A percentile compares a stretch with the other conserved stretches of the same genome.
Evolutionary conservation across 2,329 filamentous ascomycete genomes (phyloP).

Genomic region (Xylaria multiplex): DNA sequence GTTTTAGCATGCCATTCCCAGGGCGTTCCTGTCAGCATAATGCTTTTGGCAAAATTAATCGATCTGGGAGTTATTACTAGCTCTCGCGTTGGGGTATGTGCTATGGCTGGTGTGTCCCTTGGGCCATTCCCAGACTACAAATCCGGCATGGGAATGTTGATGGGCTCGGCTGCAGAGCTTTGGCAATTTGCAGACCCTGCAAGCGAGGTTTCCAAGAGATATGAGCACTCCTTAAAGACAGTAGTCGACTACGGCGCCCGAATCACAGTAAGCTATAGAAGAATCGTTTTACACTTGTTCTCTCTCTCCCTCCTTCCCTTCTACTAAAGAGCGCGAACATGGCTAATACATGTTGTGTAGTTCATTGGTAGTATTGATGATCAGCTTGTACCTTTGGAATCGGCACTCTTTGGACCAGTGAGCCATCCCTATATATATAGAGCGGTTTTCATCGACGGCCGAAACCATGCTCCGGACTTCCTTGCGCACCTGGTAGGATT

Average conservation of each 20-base stretch:
- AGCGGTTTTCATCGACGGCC: conserved; percentile 94
- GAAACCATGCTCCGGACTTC: conserved; percentile 92
- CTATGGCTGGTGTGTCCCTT: conserved; percentile 89
- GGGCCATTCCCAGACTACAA: conserved; percentile 94
- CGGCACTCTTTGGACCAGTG: conserved; percentile 85
- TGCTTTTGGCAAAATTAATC: conserved; percentile 92
- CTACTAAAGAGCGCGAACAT: conserved; percentile 1
- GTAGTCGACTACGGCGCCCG: conserved; percentile 82
- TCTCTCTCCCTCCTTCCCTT: not conserved
- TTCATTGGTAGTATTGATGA: conserved; percentile 97
- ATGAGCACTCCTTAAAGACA: conserved; percentile 77
- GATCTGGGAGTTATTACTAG: conserved; percentile 84
- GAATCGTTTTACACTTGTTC: not conserved
- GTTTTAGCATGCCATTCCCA: conserved; percentile 95
- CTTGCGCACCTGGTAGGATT: conserved; percentile 93
- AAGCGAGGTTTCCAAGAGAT: conserved; percentile 83
- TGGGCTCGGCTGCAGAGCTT: conserved; percentile 89
- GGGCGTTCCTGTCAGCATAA: conserved; percentile 91
- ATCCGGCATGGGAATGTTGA: conserved; percentile 84
- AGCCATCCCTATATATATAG: conserved; percentile 93
- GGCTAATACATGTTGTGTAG: conserved; percentile 28
- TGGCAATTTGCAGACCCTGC: conserved; percentile 91
- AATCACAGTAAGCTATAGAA: conserved; percentile 63
- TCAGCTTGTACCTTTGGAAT: conserved; percentile 94
- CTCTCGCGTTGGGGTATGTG: conserved; percentile 85